These are phyloP conservation scores for Vaccinium corymbosum DNA, from an alignment of 148 eudicot genomes.

Conservation along the genomic window DNA sequence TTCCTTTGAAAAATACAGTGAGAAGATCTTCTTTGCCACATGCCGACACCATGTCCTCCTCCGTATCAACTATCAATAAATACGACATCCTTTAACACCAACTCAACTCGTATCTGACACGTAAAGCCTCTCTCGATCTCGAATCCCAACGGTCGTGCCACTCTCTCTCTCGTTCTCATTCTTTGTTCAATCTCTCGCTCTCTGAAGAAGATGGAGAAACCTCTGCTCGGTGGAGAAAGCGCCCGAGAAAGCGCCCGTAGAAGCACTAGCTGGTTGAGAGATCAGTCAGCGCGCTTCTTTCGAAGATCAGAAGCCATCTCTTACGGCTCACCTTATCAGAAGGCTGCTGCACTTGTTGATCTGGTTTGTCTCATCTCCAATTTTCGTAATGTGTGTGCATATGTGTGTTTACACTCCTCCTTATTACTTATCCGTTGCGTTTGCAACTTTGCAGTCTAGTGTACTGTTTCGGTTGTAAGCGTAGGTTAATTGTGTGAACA, in stretches of 20 bases:
- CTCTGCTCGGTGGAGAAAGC: conserved; percentile 40
- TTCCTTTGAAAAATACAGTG: too few relatives aligned
- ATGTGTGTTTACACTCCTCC: too few relatives aligned
- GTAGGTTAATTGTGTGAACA: neutral
- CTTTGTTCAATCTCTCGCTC: neutral
- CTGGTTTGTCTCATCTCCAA: conserved; percentile 35
- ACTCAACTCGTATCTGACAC: too few relatives aligned
- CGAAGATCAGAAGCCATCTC: conserved; percentile 69
- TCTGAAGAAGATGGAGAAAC: conserved; percentile 28
- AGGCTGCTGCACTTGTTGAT: conserved; percentile 89
- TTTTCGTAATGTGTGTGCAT: neutral
- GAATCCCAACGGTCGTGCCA: too few relatives aligned
- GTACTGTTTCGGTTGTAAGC: neutral
- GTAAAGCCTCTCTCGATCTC: too few relatives aligned
- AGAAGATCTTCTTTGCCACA: too few relatives aligned
- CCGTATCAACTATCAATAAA: too few relatives aligned
- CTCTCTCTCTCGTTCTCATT: too few relatives aligned
- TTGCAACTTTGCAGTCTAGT: too few relatives aligned
- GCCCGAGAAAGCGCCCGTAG: conserved; percentile 25
- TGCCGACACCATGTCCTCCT: too few relatives aligned
- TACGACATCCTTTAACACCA: too few relatives aligned
- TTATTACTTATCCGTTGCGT: too few relatives aligned
- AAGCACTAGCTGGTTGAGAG: neutral
- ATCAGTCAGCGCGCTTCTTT: conserved; percentile 18
- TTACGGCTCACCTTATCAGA: conserved; percentile 57